Conservation (phyloP, 1,139 yeast species). For the Saccharomycopsis crataegensis region DNA sequence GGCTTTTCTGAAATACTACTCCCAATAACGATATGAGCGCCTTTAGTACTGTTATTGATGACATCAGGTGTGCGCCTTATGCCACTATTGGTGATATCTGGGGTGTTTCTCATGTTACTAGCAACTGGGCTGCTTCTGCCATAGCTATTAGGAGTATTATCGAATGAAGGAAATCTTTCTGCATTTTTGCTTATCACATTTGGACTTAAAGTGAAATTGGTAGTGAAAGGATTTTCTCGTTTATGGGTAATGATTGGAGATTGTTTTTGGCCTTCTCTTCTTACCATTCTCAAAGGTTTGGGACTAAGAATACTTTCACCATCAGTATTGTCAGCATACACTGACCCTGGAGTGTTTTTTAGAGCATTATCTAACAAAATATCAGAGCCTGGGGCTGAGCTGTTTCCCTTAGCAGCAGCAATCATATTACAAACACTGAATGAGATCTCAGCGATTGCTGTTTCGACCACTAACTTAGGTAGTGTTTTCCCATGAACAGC, state of each 20-base stretch:
- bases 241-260: constrained; percentile 19
- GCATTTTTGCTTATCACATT: neutral
- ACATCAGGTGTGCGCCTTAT: no score
- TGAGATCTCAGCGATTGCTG: constrained; percentile 70
- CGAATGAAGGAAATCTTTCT: neutral
- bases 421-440: constrained; percentile 69
- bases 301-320: constrained; percentile 35
- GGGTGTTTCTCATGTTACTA: neutral
- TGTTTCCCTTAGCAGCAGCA: constrained; percentile 37
- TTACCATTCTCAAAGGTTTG: constrained; percentile 54
- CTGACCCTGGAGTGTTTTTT: neutral
- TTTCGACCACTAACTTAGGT: constrained; percentile 68
- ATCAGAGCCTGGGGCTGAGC: neutral
- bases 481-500: constrained; percentile 55
- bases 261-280: constrained; percentile 30
- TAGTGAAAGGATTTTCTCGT: constrained; percentile 19
- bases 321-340: neutral
- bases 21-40: no score
- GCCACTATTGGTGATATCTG: neutral
- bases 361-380: neutral
- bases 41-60: no score
- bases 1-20: no score
- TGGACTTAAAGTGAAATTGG: constrained; percentile 18
- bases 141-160: neutral
- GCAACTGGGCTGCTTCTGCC: neutral